phyloP scores from a whole-genome alignment of 2,329 filamentous ascomycete genomes.

The Diaporthe amygdali region DNA sequence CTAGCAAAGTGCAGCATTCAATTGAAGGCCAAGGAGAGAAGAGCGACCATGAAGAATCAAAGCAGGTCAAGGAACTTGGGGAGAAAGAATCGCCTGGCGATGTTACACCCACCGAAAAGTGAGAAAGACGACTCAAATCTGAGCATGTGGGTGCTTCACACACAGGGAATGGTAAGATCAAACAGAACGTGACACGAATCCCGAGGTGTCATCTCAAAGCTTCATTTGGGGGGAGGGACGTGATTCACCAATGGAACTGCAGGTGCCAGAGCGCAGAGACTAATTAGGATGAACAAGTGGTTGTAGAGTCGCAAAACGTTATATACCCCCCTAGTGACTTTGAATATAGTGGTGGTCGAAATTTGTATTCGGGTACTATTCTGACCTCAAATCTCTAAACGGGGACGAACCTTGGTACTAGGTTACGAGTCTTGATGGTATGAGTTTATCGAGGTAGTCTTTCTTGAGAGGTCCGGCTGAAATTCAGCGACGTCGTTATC shows the following conservation, averaged over 20 bases:
- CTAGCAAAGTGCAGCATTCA: constrained; percentile 29
- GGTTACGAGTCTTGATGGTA: too few relatives aligned
- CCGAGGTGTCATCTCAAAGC: not conserved
- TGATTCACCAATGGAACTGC: too few relatives aligned
- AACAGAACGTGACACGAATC: not conserved
- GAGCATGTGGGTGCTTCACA: not conserved
- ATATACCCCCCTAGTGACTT: not conserved
- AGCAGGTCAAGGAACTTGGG: not conserved
- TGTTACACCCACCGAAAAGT: constrained; percentile 28
- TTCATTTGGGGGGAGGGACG: not conserved
- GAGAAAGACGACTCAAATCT: not conserved
- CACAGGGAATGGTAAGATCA: not conserved
- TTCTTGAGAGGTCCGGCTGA: too few relatives aligned
- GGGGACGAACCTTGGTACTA: too few relatives aligned
- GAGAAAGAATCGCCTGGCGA: constrained; percentile 20
- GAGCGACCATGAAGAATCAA: not conserved
- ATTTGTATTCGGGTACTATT: not conserved
- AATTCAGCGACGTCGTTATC: too few relatives aligned
- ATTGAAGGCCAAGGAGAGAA: constrained; percentile 13
- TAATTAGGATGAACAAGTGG: not conserved
- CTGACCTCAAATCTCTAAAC: not conserved
- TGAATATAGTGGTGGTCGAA: not conserved
- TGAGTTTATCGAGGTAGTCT: too few relatives aligned
- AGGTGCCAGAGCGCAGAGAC: not conserved
- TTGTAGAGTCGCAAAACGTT: not conserved